Conservation (phyloP, 768 basidiomycete species). For the Xerocomus brunneocitrinus region DNA sequence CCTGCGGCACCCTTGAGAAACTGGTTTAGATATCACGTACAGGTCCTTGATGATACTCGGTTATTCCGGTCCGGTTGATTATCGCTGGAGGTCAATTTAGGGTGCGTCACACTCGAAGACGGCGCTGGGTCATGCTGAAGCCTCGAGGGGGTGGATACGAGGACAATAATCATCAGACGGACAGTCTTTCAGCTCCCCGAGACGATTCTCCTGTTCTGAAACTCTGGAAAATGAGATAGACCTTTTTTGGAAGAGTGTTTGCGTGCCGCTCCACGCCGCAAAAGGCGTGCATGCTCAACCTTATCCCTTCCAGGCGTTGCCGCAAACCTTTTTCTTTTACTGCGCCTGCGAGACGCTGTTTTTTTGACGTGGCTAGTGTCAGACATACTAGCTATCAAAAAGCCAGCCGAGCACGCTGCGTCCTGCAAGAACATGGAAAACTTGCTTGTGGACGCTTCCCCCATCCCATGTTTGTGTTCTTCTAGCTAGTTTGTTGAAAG, state of each 20-base stretch:
- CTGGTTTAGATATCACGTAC: slow-evolving; percentile 1
- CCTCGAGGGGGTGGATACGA: slow-evolving; percentile 1
- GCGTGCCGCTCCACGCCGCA: neutral
- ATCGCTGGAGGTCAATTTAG: neutral
- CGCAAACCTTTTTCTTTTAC: neutral
- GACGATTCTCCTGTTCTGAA: neutral
- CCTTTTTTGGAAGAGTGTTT: neutral
- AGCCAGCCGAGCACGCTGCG: neutral
- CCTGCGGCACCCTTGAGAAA: neutral
- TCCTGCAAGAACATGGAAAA: neutral
- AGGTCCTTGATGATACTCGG: neutral
- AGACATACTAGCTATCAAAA: neutral
- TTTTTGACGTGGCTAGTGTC: neutral
- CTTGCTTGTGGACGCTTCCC: neutral
- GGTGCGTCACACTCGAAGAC: neutral
- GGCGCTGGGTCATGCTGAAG: slow-evolving; percentile 1
- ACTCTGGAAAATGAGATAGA: neutral
- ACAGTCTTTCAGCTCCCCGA: slow-evolving; percentile 2
- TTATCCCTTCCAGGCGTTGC: neutral
- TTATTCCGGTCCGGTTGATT: slow-evolving; percentile 3
- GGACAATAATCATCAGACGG: neutral
- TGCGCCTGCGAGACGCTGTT: no score
- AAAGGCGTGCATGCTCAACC: neutral
- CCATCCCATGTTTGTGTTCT: neutral
- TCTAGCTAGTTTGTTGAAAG: neutral